Evolutionary conservation across 106 monocot species (phyloP), one percentile per base, ranked within the genome.

Genomic region (Dioscorea zingiberensis): DNA sequence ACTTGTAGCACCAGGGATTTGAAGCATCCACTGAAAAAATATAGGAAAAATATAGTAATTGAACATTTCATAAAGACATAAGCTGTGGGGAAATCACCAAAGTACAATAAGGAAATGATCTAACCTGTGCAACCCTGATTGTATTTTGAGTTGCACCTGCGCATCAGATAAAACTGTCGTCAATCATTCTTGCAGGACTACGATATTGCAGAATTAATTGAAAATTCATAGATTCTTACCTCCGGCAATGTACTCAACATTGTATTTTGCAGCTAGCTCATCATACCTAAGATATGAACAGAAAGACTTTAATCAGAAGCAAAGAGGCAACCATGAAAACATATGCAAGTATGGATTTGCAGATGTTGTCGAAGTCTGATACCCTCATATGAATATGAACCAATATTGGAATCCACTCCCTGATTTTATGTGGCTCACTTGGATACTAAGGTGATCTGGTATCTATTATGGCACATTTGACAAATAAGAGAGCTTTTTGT

Each of bases 91-190:
- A 38, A 38, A 38, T 6, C 0, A 38, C 3, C 0, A 10, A 38
- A 38, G 38, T 38, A 38, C 24, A 60, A 23, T 19, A 27, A 5
- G 48, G n/a, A 25, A 12, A 28, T 25, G 51, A 53, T 2, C 19
- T 62, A 72, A 88, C 95, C 85, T 97, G 95, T 12, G 95, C 95
- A 73, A 97, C 95, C 81, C 86, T 91, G 49, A 91, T 97, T 64
- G 95, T 65, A 68, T 97, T 97, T 68, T 97, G 95, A 63, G 95
- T 97, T 61, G 95, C 88, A 3, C 95, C 95, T 91, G 76, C 13
- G 73, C 27, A 62, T 14, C 58, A 14, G 15, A 48, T 59, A 48
- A 54, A 60, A 48, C 25, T 47, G 63, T 44, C 5, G 25, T 21
- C 1, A 47, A 64, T 22, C 7, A 64, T 22, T 23, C 45, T 32